Conservation (phyloP, 176 grass and related monocot genomes). For the Oryza longistaminata region DNA sequence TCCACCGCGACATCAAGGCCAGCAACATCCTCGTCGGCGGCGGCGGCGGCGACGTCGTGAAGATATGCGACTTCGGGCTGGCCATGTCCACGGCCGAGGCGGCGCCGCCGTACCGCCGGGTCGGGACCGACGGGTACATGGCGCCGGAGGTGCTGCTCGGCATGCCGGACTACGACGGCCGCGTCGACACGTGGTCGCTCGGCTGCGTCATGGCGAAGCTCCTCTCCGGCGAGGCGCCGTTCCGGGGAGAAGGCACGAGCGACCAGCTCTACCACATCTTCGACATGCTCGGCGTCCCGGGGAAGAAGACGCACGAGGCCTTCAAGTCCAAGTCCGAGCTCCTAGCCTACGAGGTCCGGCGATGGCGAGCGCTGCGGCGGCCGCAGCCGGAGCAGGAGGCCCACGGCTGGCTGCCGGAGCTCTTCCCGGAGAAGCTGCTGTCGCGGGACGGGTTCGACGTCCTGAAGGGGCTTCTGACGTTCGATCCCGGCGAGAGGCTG, state of each 20-base stretch:
- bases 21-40: slow-evolving; percentile 33
- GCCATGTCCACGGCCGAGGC: slow-evolving; percentile 11
- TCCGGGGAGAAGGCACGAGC: background rate
- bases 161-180: slow-evolving; percentile 25
- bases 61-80: slow-evolving; percentile 47
- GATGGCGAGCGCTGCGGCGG: background rate
- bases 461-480: slow-evolving; percentile 36
- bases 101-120: slow-evolving; percentile 1
- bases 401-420: background rate
- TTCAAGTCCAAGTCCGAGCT: background rate
- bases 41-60: background rate
- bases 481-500: slow-evolving; percentile 37
- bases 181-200: slow-evolving; percentile 46
- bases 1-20: slow-evolving; percentile 53
- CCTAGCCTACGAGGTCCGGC: background rate
- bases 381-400: background rate
- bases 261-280: slow-evolving; percentile 27
- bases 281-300: background rate
- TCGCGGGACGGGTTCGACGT: slow-evolving; percentile 33
- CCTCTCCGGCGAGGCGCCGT: slow-evolving; percentile 24
- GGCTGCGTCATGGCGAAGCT: slow-evolving; percentile 55
- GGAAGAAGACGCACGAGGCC: background rate
- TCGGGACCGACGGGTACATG: slow-evolving; percentile 26
- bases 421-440: slow-evolving; percentile 24
- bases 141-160: slow-evolving; percentile 31